Evolutionary conservation across 2,329 filamentous ascomycete species (phyloP).

Genomic region (Hypoxylon sp.): DNA sequence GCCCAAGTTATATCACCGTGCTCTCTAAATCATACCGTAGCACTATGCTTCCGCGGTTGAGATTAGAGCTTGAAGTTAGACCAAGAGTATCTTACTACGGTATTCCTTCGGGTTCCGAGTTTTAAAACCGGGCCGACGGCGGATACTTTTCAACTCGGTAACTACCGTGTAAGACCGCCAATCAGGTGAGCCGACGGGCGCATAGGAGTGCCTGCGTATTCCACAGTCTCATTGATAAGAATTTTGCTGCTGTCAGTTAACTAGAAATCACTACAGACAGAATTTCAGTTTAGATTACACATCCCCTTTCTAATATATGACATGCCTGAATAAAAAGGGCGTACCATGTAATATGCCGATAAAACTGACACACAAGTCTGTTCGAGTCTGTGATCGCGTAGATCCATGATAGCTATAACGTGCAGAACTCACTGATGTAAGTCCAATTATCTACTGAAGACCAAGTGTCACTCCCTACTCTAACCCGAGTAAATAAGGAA

Average conservation of each 20-base stretch:
- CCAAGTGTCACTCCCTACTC: background rate
- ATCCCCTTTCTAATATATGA: background rate
- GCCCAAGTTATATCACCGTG: background rate
- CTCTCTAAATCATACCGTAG: conserved; percentile 10
- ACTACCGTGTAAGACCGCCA: background rate
- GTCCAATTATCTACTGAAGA: background rate
- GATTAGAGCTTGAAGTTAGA: background rate
- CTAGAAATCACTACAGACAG: background rate
- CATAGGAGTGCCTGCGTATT: background rate
- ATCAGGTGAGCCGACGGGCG: background rate
- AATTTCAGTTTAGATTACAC: background rate
- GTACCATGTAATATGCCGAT: background rate
- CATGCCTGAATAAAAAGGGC: background rate
- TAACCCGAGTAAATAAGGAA: background rate
- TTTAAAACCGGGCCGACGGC: background rate
- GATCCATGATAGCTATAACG: background rate
- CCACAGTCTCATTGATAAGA: background rate
- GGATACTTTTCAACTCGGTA: background rate
- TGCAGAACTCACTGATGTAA: background rate
- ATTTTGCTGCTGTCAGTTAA: background rate
- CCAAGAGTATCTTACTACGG: background rate
- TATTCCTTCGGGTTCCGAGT: background rate
- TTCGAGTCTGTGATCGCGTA: background rate
- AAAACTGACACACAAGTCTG: background rate
- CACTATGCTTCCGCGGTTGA: background rate